Conservation (phyloP, 2,329 filamentous ascomycete species). For the Dendrostoma leiphaemia region DNA sequence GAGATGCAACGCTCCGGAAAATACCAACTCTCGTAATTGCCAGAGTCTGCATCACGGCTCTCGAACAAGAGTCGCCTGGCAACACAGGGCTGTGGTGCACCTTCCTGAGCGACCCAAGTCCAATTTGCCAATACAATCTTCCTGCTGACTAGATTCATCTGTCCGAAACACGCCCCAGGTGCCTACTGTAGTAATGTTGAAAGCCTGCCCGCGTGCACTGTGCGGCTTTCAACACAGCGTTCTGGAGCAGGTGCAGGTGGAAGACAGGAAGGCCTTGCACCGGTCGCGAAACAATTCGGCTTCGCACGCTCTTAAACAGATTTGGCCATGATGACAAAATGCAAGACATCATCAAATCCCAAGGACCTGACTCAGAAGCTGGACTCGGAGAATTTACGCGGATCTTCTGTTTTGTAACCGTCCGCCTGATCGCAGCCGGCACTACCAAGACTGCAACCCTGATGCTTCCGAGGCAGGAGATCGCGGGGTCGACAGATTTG, state of each 20-base stretch:
- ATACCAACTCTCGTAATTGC: too few species aligned
- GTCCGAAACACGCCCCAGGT: slow-evolving; percentile 14
- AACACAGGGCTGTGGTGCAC: too few species aligned
- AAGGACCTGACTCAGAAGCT: background rate
- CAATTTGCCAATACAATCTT: background rate
- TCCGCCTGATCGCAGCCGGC: background rate
- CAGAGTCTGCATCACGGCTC: too few species aligned
- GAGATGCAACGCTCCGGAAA: background rate
- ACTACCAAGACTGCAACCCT: background rate
- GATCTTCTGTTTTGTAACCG: background rate
- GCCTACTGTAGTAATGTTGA: slow-evolving; percentile 2
- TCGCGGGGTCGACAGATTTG: background rate
- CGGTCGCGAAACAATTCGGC: background rate
- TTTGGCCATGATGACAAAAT: too few species aligned
- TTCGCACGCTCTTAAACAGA: background rate
- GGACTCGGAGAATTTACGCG: slow-evolving; percentile 4
- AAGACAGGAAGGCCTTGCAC: background rate
- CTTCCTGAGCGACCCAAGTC: background rate
- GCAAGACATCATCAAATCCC: background rate
- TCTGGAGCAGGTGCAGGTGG: too few species aligned
- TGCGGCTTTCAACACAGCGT: slow-evolving; percentile 1
- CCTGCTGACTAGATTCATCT: slow-evolving; percentile 7
- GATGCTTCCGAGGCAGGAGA: background rate
- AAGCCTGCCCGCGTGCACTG: slow-evolving; percentile 14
- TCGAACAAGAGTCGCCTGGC: too few species aligned